Base-by-base conservation (phyloP, 495 filamentous ascomycete genomes). In the Cercophora newfieldiana region DNA sequence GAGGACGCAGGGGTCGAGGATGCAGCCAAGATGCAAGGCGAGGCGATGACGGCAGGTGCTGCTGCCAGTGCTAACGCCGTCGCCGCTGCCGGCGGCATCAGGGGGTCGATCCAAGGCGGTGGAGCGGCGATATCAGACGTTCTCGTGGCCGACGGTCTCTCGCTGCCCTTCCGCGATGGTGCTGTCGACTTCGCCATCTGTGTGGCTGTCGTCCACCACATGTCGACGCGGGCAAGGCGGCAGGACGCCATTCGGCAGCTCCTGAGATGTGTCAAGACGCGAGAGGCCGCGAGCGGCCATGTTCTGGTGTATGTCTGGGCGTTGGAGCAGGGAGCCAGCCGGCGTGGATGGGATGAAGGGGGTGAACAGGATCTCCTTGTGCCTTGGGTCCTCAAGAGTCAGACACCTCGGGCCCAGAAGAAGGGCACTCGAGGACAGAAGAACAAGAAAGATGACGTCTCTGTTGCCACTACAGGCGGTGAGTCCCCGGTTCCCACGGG, bases 271-370 rank as follows among this genome's bases (percentile, higher is more conserved):
- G 80, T 97, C 66, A 66, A 62, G 47, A 57, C 64, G 18, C 66
- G 86, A 78, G 66, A 78, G 74, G 33, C 71, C 70, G 33, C 81
- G 72, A 79, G 81, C 12, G 92, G 93, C 14, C 88, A 82, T 73
- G 87, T 90, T 19, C 77, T 99, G 66, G 82, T 97, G 25, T 96
- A 94, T 74, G 95, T 94, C n/a, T 99, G 95, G 95, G 95, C 95
- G 2, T 83, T 99, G 25, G 95, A 99, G 79, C 95, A 99, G 76
- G 90, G 91, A 75, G 80, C 78, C 65, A 97, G 93, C 74, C 89
- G 96, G 63, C 82, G 95, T 71, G 95, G 95, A 21, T 99, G 94
- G 95, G 90, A 92, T 67, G 90, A 93, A 72, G 89, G 88, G 18
- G 85, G 90, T 70, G 86, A 88, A 64, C 94, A 98, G 77, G 95